Conservation (phyloP, 75 land plant genomes). For the Picea sitchensis region DNA sequence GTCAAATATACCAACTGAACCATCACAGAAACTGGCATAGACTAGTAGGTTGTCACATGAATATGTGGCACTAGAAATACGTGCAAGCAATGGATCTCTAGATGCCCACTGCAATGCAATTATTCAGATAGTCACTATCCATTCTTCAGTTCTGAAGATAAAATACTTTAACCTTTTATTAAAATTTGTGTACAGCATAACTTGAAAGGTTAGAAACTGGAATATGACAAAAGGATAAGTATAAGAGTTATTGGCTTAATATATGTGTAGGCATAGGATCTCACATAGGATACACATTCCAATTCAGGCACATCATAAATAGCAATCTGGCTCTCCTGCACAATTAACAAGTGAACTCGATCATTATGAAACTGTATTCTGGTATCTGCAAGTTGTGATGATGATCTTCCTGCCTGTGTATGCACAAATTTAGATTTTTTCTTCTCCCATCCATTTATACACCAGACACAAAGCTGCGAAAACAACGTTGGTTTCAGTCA, state of each 20-base stretch:
- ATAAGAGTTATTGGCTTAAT: neutral
- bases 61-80: constrained; percentile 57
- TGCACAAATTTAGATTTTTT: neutral
- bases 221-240: neutral
- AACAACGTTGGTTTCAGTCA: neutral
- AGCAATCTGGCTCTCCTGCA: constrained; percentile 52
- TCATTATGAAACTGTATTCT: constrained; percentile 60
- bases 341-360: constrained; percentile 39
- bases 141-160: neutral
- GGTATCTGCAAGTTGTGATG: constrained; percentile 30
- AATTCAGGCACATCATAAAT: constrained; percentile 46
- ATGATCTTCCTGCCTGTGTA: neutral
- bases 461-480: neutral
- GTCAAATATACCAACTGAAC: constrained; percentile 56
- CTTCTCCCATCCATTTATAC: neutral
- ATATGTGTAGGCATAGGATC: constrained; percentile 8
- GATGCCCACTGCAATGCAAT: constrained; percentile 45
- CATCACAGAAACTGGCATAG: constrained; percentile 54
- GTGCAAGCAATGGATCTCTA: constrained; percentile 29
- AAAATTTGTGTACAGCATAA: neutral
- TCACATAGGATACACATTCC: constrained; percentile 37
- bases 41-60: constrained; percentile 60
- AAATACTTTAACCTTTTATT: no score
- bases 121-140: neutral
- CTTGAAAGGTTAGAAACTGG: neutral